A percentile compares a stretch with the other conserved stretches of the same genome.
phyloP scores from a whole-genome alignment of 2,329 filamentous ascomycete species.

The Seiridium cupressi region DNA sequence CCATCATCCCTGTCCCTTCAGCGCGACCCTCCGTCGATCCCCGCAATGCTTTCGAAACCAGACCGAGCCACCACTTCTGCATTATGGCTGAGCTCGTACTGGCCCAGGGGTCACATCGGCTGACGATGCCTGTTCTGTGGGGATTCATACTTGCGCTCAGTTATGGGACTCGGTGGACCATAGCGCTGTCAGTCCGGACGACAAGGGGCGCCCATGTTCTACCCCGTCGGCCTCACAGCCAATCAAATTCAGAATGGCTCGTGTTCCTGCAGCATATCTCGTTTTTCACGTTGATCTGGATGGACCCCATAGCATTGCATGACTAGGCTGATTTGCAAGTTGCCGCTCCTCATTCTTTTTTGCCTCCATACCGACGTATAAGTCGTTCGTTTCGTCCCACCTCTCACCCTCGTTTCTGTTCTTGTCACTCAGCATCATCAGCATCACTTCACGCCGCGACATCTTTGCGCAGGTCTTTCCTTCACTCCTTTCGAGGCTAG shows the following conservation, averaged over 20 bases:
- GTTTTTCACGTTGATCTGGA: constrained; percentile 17
- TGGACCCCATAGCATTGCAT: constrained; percentile 21
- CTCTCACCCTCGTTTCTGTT: constrained; percentile 33
- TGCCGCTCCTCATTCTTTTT: constrained; percentile 16
- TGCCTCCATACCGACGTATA: constrained; percentile 23
- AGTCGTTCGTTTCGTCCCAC: constrained; percentile 24
- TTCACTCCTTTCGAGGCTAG: constrained; percentile 37
- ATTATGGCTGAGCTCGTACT: constrained; percentile 32
- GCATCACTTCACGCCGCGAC: constrained; percentile 25
- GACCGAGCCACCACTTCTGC: constrained; percentile 21
- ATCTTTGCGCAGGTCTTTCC: constrained; percentile 26
- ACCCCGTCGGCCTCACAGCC: constrained; percentile 29
- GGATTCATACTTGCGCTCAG: constrained; percentile 17
- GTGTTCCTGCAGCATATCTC: constrained; percentile 32
- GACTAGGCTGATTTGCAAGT: constrained; percentile 15
- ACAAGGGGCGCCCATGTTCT: constrained; percentile 25
- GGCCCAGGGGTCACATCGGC: constrained; percentile 17
- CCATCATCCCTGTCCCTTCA: constrained; percentile 12
- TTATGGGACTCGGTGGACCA: constrained; percentile 14
- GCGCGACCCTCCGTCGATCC: constrained; percentile 26
- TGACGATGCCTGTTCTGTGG: neutral
- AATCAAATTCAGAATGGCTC: constrained; percentile 29
- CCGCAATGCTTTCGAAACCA: constrained; percentile 36
- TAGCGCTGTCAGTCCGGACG: neutral
- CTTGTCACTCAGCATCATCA: constrained; percentile 26